phyloP scores from a whole-genome alignment of 495 filamentous ascomycete genomes.

The Oleoguttula mirabilis region DNA sequence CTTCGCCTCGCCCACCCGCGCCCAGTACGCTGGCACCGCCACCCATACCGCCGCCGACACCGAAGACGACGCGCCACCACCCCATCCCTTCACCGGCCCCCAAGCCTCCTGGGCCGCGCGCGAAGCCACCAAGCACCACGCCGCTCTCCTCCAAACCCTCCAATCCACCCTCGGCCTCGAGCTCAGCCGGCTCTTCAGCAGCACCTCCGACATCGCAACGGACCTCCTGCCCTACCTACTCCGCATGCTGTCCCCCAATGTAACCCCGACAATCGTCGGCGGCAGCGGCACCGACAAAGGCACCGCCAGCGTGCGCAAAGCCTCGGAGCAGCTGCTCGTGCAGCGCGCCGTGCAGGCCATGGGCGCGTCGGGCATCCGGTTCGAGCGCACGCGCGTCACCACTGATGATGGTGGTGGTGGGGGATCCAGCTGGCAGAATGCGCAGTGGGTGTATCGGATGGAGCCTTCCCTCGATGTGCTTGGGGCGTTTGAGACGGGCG shows the following conservation, averaged over 20 bases:
- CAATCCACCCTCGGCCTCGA: conserved; percentile 45
- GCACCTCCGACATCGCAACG: conserved; percentile 55
- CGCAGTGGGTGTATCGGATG: conserved; percentile 80
- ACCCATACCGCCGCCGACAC: background rate
- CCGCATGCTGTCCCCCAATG: conserved; percentile 70
- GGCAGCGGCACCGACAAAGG: conserved; percentile 33
- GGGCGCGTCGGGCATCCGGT: conserved; percentile 61
- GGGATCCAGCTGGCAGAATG: conserved; percentile 19
- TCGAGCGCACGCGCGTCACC: conserved; percentile 73
- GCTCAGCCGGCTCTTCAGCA: conserved; percentile 64
- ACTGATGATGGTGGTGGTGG: conserved; percentile 38
- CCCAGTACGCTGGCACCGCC: conserved; percentile 4
- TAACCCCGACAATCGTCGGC: conserved; percentile 78
- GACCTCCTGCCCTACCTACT: conserved; percentile 76
- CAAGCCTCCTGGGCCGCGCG: conserved; percentile 65
- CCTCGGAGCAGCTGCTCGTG: conserved; percentile 70
- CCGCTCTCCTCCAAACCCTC: conserved; percentile 40
- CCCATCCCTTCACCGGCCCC: conserved; percentile 64
- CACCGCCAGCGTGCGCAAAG: conserved; percentile 74
- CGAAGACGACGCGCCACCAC: conserved; percentile 34
- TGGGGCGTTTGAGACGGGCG: conserved; percentile 45
- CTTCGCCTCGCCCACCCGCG: conserved; percentile 50
- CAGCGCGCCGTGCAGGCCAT: conserved; percentile 67
- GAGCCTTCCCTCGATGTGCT: conserved; percentile 77
- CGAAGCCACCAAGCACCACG: conserved; percentile 61